Percentiles rank a stretch among this genome's conserved stretches.
phyloP scores from a whole-genome alignment of 345 rosid species.

The Noccaea bulbosa region DNA sequence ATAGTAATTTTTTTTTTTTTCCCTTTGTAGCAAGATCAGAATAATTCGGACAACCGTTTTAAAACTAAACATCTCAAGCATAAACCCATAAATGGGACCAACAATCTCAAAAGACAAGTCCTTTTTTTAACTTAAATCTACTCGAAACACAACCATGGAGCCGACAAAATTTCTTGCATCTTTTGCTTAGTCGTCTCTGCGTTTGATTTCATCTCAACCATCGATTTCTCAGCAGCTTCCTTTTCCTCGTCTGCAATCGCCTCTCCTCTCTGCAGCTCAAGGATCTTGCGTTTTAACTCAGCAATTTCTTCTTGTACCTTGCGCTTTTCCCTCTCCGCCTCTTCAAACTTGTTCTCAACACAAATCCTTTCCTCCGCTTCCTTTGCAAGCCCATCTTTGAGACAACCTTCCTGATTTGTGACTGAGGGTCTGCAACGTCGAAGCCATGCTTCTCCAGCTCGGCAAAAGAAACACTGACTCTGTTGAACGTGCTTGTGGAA shows the following conservation, averaged over 20 bases:
- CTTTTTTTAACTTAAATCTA: no score
- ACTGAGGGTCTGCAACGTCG: conserved; percentile 48
- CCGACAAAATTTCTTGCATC: conserved; percentile 39
- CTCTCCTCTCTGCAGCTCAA: conserved; percentile 46
- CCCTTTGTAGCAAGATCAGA: no score
- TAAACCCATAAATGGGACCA: no score
- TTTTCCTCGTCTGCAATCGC: conserved; percentile 37
- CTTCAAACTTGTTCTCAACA: conserved; percentile 43
- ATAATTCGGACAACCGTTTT: no score
- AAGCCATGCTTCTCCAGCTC: conserved; percentile 70
- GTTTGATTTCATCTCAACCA: conserved; percentile 36
- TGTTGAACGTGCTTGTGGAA: conserved; percentile 44
- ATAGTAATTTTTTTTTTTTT: no score
- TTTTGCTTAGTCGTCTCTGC: conserved; percentile 24
- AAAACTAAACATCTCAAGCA: no score
- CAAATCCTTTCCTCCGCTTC: conserved; percentile 39
- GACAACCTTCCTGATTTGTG: conserved; percentile 50
- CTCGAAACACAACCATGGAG: conserved; percentile 51
- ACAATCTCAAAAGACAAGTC: no score
- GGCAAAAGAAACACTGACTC: conserved; percentile 51
- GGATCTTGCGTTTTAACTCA: conserved; percentile 46
- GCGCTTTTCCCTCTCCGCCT: conserved; percentile 23
- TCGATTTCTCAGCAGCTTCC: conserved; percentile 37
- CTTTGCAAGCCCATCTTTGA: conserved; percentile 48
- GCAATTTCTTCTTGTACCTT: conserved; percentile 43